A percentile compares a stretch with the other conserved stretches of the same genome.
phyloP scores from a whole-genome alignment of 305 asterid species.

The Salvia sclarea region DNA sequence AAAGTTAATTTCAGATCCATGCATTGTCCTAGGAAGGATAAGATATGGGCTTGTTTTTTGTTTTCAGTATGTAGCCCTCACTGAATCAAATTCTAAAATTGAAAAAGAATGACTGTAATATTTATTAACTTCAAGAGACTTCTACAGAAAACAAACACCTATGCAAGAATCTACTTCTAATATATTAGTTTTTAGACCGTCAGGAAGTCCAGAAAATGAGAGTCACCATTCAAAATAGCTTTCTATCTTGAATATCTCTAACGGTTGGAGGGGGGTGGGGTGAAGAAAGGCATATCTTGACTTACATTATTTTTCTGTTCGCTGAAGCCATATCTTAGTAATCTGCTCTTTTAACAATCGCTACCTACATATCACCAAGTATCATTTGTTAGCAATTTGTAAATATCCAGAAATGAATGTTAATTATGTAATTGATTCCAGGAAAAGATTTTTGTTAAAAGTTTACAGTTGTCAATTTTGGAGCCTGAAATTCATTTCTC shows the following conservation, averaged over 20 bases:
- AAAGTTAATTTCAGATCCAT: too few relatives aligned
- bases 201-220: neutral
- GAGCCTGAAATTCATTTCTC: slow-evolving; percentile 14
- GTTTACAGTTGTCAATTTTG: slow-evolving; percentile 6
- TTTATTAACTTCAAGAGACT: too few relatives aligned
- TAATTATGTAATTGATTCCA: neutral
- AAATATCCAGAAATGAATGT: neutral
- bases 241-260: neutral
- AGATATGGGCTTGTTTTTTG: too few relatives aligned
- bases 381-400: neutral
- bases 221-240: neutral
- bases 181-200: neutral
- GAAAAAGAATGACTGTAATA: too few relatives aligned
- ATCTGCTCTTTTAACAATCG: neutral
- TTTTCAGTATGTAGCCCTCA: neutral
- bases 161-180: neutral
- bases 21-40: too few relatives aligned
- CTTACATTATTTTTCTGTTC: neutral
- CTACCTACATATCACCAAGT: slow-evolving; percentile 2
- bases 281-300: too few relatives aligned
- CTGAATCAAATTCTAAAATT: neutral
- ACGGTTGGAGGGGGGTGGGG: neutral
- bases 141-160: neutral
- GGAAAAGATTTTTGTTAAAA: neutral
- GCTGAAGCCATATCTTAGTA: neutral